Base-by-base conservation (phyloP, 345 rosid genomes). In the Turnera subulata region DNA sequence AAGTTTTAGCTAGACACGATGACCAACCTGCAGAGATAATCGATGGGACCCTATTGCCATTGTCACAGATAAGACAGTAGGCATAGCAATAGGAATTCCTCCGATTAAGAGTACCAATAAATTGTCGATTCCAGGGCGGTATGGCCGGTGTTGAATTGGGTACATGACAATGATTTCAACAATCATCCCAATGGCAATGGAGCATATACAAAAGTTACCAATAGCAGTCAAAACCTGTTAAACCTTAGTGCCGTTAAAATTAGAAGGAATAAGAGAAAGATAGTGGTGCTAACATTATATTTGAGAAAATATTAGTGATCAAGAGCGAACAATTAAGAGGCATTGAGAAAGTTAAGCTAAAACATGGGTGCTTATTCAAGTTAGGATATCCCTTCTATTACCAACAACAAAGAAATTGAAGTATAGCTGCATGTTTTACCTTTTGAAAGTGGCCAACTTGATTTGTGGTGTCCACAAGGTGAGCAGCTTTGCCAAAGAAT, bases 401-500 rank as follows among this genome's bases (percentile, higher is more conserved):
- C n/a, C n/a, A n/a, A n/a, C n/a, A n/a, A 29, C 35, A 8, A 3
- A 8, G 8, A 29, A 29, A 29, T 4, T 29, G 8, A 8, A 29
- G 35, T 29, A 8, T 4, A 29, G 35, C n/a, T n/a, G n/a, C 35
- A 29, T 29, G 19, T 11, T 60, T 55, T 53, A 80, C 89, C 84
- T 81, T 75, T 60, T 83, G 97, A 74, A 90, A 90, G 67, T 90
- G 95, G 21, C 97, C 97, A n/a, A 78, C 86, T 78, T 90, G 95
- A 77, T 89, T 84, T 0, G 97, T 89, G 50, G 81, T 59, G 70
- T 89, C 96, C 25, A 89, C 96, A 20, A 89, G 91, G 52, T 89
- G 93, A 37, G 96, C 96, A 70, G 96, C 96, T 78, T 82, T 89
- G 55, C 94, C 94, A 9, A 89, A 89, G 79, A 89, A 89, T 11